Evolutionary conservation across 495 filamentous ascomycete species (phyloP).

Genomic region (Daldinia caldariorum): DNA sequence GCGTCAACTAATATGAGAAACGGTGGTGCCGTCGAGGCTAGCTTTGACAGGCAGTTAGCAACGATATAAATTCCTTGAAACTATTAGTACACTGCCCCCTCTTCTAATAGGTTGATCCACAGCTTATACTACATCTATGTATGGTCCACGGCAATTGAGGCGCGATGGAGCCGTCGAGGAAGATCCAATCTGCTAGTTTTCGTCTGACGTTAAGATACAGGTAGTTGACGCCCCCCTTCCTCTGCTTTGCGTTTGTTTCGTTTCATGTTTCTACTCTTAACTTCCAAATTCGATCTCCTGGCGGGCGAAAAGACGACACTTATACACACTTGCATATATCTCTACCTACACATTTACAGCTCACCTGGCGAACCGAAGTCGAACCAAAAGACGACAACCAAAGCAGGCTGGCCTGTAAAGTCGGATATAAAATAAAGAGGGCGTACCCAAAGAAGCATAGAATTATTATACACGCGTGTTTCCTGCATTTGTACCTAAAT

Average conservation of each 20-base stretch:
- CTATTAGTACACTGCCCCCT: conserved; percentile 29
- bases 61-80: conserved; percentile 6
- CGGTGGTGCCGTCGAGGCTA: conserved; percentile 11
- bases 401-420: conserved; percentile 28
- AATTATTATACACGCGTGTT: conserved; percentile 4
- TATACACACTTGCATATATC: not conserved
- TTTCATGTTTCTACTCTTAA: conserved; percentile 21
- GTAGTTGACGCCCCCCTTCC: conserved; percentile 29
- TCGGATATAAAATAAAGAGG: conserved; percentile 4
- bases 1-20: conserved; percentile 23
- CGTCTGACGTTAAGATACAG: conserved; percentile 23
- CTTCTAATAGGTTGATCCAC: conserved; percentile 14
- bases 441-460: not conserved
- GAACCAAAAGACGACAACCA: not conserved
- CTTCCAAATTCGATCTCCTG: conserved; percentile 11
- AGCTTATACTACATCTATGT: no score
- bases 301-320: not conserved
- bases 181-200: conserved; percentile 23
- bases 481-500: not conserved
- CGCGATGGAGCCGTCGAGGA: conserved; percentile 22
- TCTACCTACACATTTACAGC: not conserved
- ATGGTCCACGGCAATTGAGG: conserved; percentile 33
- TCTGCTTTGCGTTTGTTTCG: conserved; percentile 24
- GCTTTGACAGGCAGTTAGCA: conserved; percentile 26
- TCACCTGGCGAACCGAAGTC: not conserved